Conservation (phyloP, 257 asterid genomes). For the Leonotis leonurus region DNA sequence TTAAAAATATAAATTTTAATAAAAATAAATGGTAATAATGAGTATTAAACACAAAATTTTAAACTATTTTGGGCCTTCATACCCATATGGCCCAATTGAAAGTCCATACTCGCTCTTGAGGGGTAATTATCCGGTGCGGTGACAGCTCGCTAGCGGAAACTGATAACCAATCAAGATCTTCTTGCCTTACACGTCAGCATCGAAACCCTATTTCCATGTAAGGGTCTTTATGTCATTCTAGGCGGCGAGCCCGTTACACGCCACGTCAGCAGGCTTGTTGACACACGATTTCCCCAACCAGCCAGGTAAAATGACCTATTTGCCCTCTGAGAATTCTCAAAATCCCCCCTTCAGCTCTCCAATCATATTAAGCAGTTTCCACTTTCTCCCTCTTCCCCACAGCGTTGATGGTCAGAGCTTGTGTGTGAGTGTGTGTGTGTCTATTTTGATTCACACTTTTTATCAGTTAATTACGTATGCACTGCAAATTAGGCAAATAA, state of each 20-base stretch:
- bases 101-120: neutral
- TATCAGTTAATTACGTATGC: neutral
- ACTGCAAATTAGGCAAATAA: neutral
- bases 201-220: neutral
- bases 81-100: neutral
- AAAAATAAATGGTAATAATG: too few relatives aligned
- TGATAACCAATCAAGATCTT: neutral
- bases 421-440: slow-evolving; percentile 15
- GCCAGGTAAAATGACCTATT: slow-evolving; percentile 10
- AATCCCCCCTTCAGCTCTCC: slow-evolving; percentile 1
- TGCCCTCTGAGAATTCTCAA: slow-evolving; percentile 9
- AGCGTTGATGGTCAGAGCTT: slow-evolving; percentile 20
- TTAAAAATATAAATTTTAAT: too few relatives aligned
- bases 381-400: slow-evolving; percentile 17
- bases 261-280: slow-evolving; percentile 25
- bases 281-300: slow-evolving; percentile 13
- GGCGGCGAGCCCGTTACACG: neutral
- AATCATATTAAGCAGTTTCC: slow-evolving; percentile 11
- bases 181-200: too few relatives aligned
- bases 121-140: neutral
- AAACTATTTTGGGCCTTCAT: neutral
- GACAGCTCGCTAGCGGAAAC: neutral
- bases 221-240: slow-evolving; percentile 6
- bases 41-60: too few relatives aligned
- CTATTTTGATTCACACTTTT: slow-evolving; percentile 12